Base-by-base conservation (phyloP, 1,284 basidiomycete species). In the Malassezia sp. region DNA sequence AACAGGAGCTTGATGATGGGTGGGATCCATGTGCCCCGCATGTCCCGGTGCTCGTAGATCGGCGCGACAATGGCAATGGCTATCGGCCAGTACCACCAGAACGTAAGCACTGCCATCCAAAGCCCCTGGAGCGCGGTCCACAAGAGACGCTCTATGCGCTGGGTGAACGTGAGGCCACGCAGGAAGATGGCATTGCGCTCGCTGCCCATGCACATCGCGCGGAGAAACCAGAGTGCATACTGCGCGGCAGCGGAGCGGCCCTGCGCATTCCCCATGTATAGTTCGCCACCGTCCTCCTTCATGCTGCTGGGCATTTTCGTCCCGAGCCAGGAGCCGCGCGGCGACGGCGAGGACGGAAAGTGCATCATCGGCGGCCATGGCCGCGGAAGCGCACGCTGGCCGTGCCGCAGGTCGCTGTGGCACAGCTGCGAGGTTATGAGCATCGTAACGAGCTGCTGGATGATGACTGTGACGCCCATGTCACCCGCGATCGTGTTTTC, bases 1-100 rank as follows among this genome's bases (percentile, higher is more conserved):
- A 52, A 72, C 3, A 71, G 33, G 17, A 68, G 56, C 53, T 71
- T 72, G 59, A 71, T 70, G 27, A 68, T 57, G 39, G 57, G 49
- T 2, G 67, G 63, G 0, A 56, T 52, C 67, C 67, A 72, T 1
- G 63, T 67, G 11, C 58, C 56, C 0, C 56, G 63, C 53, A 72
- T 49, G 21, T 71, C 49, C 2, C 49, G 23, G 14, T 56, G 49
- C 10, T 57, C 64, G 46, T 63, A 72, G 34, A 65, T 56, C 5
- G 71, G 69, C 35, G 63, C 53, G 1, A 57, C 42, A 26, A 68
- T 68, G 20, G 63, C 63, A 21, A 68, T 64, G 2, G 61, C 51
- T 5, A 68, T 46, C 2, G 60, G 60, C 65, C 65, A 68, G 47
- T 54, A 68, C 63, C 61, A 64, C 62, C 57, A 61, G 33, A 66